phyloP scores from a whole-genome alignment of 305 asterid genomes.

The Fraxinus nigra region DNA sequence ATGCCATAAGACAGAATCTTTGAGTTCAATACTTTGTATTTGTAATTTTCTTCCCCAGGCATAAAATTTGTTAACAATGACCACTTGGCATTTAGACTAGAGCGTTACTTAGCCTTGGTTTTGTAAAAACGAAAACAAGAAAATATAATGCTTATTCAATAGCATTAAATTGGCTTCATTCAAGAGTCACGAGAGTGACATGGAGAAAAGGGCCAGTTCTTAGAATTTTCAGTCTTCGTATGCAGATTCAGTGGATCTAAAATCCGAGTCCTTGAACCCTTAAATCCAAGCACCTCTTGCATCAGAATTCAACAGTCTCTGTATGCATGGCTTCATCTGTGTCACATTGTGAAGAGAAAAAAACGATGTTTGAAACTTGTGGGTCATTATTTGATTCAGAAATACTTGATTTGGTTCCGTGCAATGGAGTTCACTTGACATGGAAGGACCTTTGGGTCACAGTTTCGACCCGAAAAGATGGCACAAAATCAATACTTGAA shows the following conservation, averaged over 20 bases:
- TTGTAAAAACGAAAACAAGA: slow-evolving; percentile 20
- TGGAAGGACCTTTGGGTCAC: slow-evolving; percentile 61
- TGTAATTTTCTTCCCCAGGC: background rate
- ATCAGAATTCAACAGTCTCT: background rate
- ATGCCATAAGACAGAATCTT: background rate
- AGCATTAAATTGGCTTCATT: slow-evolving; percentile 23
- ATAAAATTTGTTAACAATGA: background rate
- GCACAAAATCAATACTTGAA: slow-evolving; percentile 32
- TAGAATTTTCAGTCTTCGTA: slow-evolving; percentile 11
- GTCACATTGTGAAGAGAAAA: background rate
- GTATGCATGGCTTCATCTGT: slow-evolving; percentile 25
- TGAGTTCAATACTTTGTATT: background rate
- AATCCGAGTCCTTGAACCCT: background rate
- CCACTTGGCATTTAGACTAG: background rate
- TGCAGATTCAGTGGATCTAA: background rate
- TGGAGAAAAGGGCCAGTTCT: slow-evolving; percentile 15
- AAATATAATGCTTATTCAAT: background rate
- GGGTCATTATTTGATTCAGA: slow-evolving; percentile 5
- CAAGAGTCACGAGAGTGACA: slow-evolving; percentile 22
- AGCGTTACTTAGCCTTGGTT: slow-evolving; percentile 8
- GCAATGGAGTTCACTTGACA: slow-evolving; percentile 37
- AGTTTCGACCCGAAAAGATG: slow-evolving; percentile 28
- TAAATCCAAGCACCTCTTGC: background rate
- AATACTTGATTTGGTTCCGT: background rate
- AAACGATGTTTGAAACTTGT: background rate